Base-by-base conservation (phyloP, 192 early-diverging fungal genomes). In the Mortierella antarctica region DNA sequence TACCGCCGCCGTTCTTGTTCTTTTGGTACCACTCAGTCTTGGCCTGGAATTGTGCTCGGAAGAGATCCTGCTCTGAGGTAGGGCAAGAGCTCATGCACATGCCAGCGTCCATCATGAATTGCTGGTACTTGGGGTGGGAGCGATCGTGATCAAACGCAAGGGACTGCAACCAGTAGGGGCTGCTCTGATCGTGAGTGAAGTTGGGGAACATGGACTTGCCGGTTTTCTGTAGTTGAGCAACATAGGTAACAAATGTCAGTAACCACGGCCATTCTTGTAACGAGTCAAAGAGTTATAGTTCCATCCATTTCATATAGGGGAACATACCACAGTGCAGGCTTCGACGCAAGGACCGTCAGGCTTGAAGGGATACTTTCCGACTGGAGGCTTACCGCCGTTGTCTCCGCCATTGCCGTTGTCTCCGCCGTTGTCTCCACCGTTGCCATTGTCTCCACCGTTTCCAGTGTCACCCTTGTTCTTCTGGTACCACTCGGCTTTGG, bases 121-220 rank as follows among this genome's bases (percentile, higher is more conserved):
- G 13, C 1, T 44, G 64, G 61, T 68, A 69, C 56, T 71, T 21
- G 62, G 74, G 15, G 61, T 65, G 8, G 47, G 66, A 23, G 45
- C 51, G 48, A 44, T 76, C 73, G 55, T 76, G 67, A 18, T 59
- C 67, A 15, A 51, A 65, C 6, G 15, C 12, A 41, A 76, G 61
- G 12, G 74, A 76, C 31, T 52, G 20, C 0, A 76, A 7, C 48
- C 68, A 76, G 61, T 64, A 8, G 21, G 65, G 60, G 49, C 45
- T 59, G 66, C 50, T 52, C 23, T 64, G 73, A n/a, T 74, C 73
- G 47, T 51, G 44, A 44, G 73, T 74, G 45, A 56, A 74, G 57
- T 59, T 20, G n/a, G 73, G 58, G 45, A 55, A 11, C 73, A 74
- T 62, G 9, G 39, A n/a, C 58, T 50, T 48, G 63, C 73, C 73